Conservation (phyloP, 306 rosid species). For the Castanopsis chinensis region DNA sequence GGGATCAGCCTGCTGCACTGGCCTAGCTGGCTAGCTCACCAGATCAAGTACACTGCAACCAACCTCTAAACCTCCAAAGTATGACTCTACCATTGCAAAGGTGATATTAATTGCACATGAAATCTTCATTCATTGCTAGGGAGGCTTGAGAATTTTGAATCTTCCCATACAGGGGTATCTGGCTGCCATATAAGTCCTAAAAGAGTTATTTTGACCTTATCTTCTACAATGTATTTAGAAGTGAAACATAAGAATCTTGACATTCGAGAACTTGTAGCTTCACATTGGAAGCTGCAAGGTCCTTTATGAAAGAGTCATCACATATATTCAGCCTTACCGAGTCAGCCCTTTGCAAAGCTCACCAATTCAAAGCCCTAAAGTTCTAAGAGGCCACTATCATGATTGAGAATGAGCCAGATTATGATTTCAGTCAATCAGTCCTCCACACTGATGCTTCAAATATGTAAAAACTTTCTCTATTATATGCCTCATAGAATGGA, state of each 20-base stretch:
- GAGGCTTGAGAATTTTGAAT: background rate
- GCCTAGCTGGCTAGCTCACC: background rate
- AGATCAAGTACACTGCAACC: background rate
- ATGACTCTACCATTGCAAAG: background rate
- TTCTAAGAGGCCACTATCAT: background rate
- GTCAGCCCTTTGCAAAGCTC: background rate
- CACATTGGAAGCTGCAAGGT: background rate
- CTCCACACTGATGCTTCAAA: conserved; percentile 1
- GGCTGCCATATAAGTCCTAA: background rate
- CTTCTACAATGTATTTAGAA: background rate
- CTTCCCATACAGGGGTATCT: background rate
- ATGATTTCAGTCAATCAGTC: background rate
- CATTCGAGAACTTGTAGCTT: background rate
- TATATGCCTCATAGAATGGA: background rate
- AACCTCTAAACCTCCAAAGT: background rate
- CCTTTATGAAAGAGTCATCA: background rate
- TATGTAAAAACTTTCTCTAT: background rate
- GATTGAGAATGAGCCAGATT: background rate
- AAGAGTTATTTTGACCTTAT: background rate
- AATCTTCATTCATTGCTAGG: background rate
- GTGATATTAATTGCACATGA: background rate
- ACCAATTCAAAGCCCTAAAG: background rate
- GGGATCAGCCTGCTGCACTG: background rate
- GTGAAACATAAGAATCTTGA: background rate
- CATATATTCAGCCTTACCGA: background rate